phyloP scores from a whole-genome alignment of 2,329 filamentous ascomycete genomes.

The Juglanconis oblonga region DNA sequence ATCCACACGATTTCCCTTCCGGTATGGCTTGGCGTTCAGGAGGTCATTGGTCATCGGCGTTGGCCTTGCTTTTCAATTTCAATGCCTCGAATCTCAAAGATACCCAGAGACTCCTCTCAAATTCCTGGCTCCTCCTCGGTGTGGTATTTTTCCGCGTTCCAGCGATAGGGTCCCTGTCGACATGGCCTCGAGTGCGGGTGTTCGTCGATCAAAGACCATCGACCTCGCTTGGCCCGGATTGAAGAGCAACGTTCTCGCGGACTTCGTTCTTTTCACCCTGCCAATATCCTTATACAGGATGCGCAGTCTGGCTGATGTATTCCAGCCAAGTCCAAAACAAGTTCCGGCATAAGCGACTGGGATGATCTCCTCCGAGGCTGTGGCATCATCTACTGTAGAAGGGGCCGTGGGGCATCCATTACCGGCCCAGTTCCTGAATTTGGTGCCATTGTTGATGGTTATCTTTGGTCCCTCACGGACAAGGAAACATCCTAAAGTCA shows the following conservation, averaged over 20 bases:
- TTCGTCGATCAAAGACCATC: background rate
- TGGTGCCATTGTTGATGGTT: too few relatives aligned
- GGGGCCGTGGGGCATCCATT: background rate
- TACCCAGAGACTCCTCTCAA: conserved; percentile 11
- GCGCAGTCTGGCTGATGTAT: too few relatives aligned
- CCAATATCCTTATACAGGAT: too few relatives aligned
- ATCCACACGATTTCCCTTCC: background rate
- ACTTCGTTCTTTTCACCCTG: too few relatives aligned
- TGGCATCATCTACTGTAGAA: background rate
- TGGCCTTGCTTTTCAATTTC: background rate
- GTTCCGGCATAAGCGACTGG: too few relatives aligned
- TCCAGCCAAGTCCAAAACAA: too few relatives aligned
- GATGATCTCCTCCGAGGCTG: background rate
- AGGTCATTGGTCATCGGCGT: conserved; percentile 8
- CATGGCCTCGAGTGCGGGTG: background rate
- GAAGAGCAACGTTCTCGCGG: too few relatives aligned
- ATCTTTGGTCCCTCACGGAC: too few relatives aligned
- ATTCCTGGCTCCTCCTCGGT: background rate
- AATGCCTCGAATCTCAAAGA: conserved; percentile 13
- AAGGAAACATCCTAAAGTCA: too few relatives aligned
- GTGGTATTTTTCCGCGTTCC: background rate
- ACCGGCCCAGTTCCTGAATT: background rate
- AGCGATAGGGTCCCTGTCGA: too few relatives aligned
- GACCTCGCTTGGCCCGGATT: background rate
- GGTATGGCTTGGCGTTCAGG: conserved; percentile 17